phyloP scores from a whole-genome alignment of 345 rosid genomes.

The Brassica incana region DNA sequence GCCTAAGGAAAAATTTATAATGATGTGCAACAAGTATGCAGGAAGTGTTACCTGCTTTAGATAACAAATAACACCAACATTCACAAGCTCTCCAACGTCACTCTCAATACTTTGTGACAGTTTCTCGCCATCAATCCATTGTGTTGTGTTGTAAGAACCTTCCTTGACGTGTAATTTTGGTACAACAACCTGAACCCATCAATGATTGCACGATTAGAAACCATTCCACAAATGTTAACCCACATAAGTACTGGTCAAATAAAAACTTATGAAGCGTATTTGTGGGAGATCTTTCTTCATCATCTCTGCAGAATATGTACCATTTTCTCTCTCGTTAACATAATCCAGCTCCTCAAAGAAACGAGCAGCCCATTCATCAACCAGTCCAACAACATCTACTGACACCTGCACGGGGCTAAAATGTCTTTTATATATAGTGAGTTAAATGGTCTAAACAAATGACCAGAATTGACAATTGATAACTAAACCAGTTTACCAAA shows the following conservation, averaged over 20 bases:
- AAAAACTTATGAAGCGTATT: conserved; percentile 45
- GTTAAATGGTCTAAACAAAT: too few relatives aligned
- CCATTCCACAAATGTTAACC: not conserved
- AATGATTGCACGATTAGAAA: conserved; percentile 4
- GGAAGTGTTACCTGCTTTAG: conserved; percentile 72
- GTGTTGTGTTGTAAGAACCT: conserved; percentile 93
- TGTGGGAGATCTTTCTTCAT: conserved; percentile 98
- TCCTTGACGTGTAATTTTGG: conserved; percentile 77
- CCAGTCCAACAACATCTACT: conserved; percentile 91
- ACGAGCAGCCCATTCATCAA: conserved; percentile 99
- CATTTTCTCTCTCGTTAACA: conserved; percentile 92
- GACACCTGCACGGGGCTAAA: conserved; percentile 54
- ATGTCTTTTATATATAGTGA: too few relatives aligned
- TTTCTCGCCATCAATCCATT: conserved; percentile 89
- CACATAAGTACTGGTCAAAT: conserved; percentile 8
- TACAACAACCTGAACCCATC: conserved; percentile 71
- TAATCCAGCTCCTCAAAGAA: conserved; percentile 98
- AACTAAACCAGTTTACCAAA: too few relatives aligned
- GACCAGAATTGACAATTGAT: too few relatives aligned
- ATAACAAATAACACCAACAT: conserved; percentile 97
- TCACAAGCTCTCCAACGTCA: conserved; percentile 93
- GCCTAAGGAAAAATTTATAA: not conserved
- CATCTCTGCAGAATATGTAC: conserved; percentile 86
- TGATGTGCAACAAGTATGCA: not conserved
- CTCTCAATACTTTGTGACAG: conserved; percentile 93